Base-by-base conservation (phyloP, 192 early-diverging fungal species). In the Linnemannia zychae region DNA sequence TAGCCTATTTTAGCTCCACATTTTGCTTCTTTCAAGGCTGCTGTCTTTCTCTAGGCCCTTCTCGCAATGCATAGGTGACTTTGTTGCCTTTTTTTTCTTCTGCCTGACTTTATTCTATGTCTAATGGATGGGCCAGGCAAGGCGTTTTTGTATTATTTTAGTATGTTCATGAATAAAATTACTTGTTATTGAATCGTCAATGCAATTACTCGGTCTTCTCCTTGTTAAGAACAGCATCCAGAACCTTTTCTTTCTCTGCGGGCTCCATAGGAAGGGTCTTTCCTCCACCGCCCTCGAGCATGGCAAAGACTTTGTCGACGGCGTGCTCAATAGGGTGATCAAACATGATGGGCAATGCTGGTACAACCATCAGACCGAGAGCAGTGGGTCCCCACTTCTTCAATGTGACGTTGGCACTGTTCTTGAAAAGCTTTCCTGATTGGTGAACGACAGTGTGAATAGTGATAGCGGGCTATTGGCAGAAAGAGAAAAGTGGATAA, bases 361-460 rank as follows among this genome's bases (percentile, higher is more conserved):
- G 94, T 15, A 95, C 85, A 38, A 94, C 82, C 38, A 80, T 72
- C n/a, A 95, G 87, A 79, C 94, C 94, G 40, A 90, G 78, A 1
- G 81, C 80, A 13, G 94, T 92, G 5, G 94, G 94, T 37, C 92
- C 91, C 91, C 91, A 94, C 13, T 87, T 75, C 50, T 89, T 81
- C 44, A 88, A 24, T 11, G 87, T 77, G 4, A 83, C 86, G 71
- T 90, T 89, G 36, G 91, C 90, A 33, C 81, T 88, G 76, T 90
- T 87, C 72, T 93, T 92, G 38, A 84, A 84, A 28, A 84, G 24
- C 48, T 70, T 84, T 31, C 34, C 82, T 40, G 77, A 79, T 28
- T 84, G 82, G 53, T 84, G 82, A n/a, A 94, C 93, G n/a, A 90
- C 89, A 9, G 91, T 92, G 78, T 94, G 93, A 53, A 95, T 92